A percentile compares a stretch with the other conserved stretches of the same genome.
phyloP scores from a whole-genome alignment of 768 basidiomycete genomes.

The Macrolepiota albuminosa region DNA sequence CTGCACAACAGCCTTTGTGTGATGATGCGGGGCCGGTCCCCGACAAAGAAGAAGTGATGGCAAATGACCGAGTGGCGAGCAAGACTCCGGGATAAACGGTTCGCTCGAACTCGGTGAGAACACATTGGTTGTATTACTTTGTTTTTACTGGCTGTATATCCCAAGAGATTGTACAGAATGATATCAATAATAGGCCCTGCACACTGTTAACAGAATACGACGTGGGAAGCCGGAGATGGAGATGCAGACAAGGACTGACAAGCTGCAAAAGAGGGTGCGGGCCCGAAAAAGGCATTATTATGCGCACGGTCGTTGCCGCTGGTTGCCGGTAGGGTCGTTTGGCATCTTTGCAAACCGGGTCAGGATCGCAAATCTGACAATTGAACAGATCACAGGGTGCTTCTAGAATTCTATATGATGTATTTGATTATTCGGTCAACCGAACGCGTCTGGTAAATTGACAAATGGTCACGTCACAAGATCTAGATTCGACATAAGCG shows the following conservation, averaged over 20 bases:
- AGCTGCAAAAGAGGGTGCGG: neutral
- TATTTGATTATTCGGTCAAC: constrained; percentile 26
- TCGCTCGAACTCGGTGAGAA: neutral
- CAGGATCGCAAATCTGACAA: constrained; percentile 15
- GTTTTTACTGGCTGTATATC: neutral
- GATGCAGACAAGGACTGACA: neutral
- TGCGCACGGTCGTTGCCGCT: neutral
- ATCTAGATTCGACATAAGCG: constrained; percentile 28
- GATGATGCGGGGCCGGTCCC: neutral
- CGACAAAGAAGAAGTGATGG: neutral
- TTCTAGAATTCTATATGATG: constrained; percentile 27
- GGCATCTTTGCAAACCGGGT: constrained; percentile 11
- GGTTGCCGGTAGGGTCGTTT: constrained; percentile 2
- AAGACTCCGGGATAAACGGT: constrained; percentile 1
- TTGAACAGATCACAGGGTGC: constrained; percentile 14
- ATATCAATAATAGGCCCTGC: neutral
- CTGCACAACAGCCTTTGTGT: neutral
- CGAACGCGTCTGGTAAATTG: constrained; percentile 13
- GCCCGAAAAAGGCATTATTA: constrained; percentile 7
- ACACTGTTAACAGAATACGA: neutral
- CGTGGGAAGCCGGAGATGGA: neutral
- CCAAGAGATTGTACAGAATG: neutral
- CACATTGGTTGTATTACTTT: neutral
- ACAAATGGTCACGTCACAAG: constrained; percentile 29
- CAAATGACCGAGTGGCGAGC: neutral